phyloP scores from a whole-genome alignment of 139 green algal species.

The Coelastrella sp. region DNA sequence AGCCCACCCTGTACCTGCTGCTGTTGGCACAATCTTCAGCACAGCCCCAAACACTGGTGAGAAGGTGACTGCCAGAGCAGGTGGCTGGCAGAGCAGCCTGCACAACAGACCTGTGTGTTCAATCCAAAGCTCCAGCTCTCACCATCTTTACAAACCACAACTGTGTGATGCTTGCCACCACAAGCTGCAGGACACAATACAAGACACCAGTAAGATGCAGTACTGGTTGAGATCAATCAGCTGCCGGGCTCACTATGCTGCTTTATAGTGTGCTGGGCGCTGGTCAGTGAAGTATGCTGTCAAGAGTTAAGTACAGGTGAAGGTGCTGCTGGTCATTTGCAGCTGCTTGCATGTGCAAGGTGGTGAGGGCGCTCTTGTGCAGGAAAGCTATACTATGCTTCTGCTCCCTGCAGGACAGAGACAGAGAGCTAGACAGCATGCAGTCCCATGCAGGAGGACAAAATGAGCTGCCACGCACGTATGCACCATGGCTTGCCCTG shows the following conservation, averaged over 20 bases:
- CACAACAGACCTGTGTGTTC: conserved; percentile 76
- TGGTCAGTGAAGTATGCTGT: conserved; percentile 46
- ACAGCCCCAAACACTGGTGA: no score
- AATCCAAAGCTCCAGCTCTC: conserved; percentile 80
- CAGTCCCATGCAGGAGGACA: conserved; percentile 68
- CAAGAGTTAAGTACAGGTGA: conserved; percentile 78
- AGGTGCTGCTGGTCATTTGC: no score
- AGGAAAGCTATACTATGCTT: no score
- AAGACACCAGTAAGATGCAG: neutral
- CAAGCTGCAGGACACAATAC: conserved; percentile 55
- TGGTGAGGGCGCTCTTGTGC: no score
- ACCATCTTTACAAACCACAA: conserved; percentile 77
- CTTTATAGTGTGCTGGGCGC: no score
- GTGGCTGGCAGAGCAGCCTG: neutral
- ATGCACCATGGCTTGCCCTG: no score
- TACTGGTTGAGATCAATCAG: neutral
- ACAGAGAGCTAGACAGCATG: neutral
- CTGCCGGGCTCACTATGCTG: no score
- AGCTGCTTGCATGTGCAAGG: no score
- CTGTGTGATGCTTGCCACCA: conserved; percentile 82
- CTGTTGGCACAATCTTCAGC: neutral
- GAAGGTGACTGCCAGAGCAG: no score
- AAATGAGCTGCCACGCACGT: neutral
- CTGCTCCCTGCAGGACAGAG: no score
- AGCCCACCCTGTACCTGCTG: neutral